Evolutionary conservation across 768 basidiomycete genomes (phyloP).

Genomic region (Panellus pusillus): DNA sequence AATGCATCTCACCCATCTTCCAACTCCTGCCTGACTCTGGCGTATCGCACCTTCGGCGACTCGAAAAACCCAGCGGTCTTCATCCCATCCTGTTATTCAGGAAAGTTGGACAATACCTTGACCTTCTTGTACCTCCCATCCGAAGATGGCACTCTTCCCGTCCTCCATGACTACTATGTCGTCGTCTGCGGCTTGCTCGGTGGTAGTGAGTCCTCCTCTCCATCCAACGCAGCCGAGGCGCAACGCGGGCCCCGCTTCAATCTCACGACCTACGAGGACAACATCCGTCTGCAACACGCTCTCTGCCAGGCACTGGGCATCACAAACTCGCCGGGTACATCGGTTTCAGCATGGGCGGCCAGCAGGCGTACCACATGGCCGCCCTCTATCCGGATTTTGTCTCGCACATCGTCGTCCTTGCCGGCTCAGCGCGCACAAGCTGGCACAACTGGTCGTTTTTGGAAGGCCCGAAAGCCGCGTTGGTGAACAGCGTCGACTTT

Average conservation of each 20-base stretch:
- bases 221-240: constrained; percentile 11
- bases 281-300: constrained; percentile 15
- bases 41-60: constrained; percentile 21
- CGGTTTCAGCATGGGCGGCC: constrained; percentile 21
- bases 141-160: not conserved
- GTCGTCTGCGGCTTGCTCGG: constrained; percentile 20
- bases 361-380: constrained; percentile 21
- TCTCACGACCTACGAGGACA: constrained; percentile 17
- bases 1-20: constrained; percentile 2
- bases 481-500: constrained; percentile 20
- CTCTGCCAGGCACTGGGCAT: constrained; percentile 13
- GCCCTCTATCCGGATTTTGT: constrained; percentile 19
- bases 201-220: constrained; percentile 18
- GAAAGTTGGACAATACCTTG: constrained; percentile 12
- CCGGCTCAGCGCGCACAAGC: constrained; percentile 18
- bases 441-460: constrained; percentile 23
- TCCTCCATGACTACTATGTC: constrained; percentile 13
- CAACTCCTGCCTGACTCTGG: constrained; percentile 14
- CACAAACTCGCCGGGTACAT: constrained; percentile 17
- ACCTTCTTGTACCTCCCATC: constrained; percentile 16
- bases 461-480: constrained; percentile 20
- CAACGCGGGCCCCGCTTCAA: constrained; percentile 7
- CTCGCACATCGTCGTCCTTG: constrained; percentile 17
- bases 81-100: constrained; percentile 14
- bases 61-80: constrained; percentile 13